Evolutionary conservation across 768 basidiomycete genomes (phyloP), one percentile per base, ranked within the genome.

Genomic region (Pleurotus tuoliensis): DNA sequence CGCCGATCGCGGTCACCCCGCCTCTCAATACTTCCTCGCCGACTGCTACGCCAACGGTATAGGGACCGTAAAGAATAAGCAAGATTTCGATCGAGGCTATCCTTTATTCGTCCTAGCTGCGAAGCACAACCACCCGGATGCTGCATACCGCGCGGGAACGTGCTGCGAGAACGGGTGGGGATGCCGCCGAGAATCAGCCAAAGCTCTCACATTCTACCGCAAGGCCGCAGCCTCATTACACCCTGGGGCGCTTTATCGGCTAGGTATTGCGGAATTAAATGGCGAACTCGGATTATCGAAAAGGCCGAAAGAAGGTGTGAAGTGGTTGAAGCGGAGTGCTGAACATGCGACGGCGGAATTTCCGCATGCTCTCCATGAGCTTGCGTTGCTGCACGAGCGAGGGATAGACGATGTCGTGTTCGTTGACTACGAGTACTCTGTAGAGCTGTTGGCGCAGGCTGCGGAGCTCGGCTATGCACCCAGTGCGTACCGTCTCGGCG

Each of bases 131-230:
- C 96, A 98, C 68, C 88, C 94, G 2, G 95, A 98, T 64, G 95
- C 94, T 13, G 84, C 92, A 4, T 99, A 94, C 72, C 90, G 96
- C 27, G 90, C 95, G 0, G 97, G 94, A 30, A 95, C 95, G 2
- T 99, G 97, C 68, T 97, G 93, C 71, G 97, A 99, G 79, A 95
- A 98, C 64, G 97, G 95, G 25, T 98, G 96, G 97, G 97, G 97
- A 5, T 96, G 94, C 69, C 79, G 96, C 50, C 82, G 94, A 12
- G 97, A 98, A 71, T 87, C 84, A 15, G 86, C 87, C 44, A 98
- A 98, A 66, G 94, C 96, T 0, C 72, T 98, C 37, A 87, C 90
- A 56, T 97, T 94, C 76, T 98, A 88, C 76, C 85, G 90, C 57
- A 98, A 97, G 71, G 93, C 95, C 5, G 92, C 88, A 0, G 93